Evolutionary conservation across 106 monocot species (phyloP), one percentile per base, ranked within the genome.

Genomic region (Dendrobium officinale): DNA sequence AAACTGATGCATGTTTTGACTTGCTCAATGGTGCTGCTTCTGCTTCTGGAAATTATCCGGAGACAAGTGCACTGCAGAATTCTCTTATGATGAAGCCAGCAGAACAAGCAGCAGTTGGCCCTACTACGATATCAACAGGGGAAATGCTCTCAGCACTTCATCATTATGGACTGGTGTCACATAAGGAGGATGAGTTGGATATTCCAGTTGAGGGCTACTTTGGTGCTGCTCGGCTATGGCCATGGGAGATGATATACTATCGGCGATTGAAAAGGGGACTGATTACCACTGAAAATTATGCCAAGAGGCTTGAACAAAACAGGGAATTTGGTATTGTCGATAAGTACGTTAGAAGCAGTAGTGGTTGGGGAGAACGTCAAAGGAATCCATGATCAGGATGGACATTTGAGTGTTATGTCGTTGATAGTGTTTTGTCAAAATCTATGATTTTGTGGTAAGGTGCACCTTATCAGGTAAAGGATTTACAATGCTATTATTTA

Each of bases 161-260:
- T 78, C 89, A 91, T 78, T 86, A 91, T 86, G 84, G 91, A 43
- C 80, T 87, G 37, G 55, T 72, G 45, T 59, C 77, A 41, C 81
- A 72, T 19, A 84, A 86, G 66, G 84, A 81, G 31, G 77, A 26
- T 56, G 81, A 81, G 31, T 49, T 44, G 15, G 85, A 74, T 11
- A 42, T 83, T 9, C 64, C 87, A 22, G 83, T 86, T 9, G 89
- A 87, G 47, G 43, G 70, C 33, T 91, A 89, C 73, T 89, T 91
- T 67, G 93, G 93, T 77, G 85, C 89, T 81, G 87, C 91, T 72
- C 85, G 87, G 59, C 17, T 91, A 72, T 93, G 93, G 93, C 91
- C 91, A 61, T 93, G 93, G 91, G 89, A 91, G 55, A 87, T 93
- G 59, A 85, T 91, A 29, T 93, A 89, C 77, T 93, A 85, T 26